Evolutionary conservation across 768 basidiomycete genomes (phyloP), one percentile per base, ranked within the genome.

Genomic region (Boletus rex-veris): DNA sequence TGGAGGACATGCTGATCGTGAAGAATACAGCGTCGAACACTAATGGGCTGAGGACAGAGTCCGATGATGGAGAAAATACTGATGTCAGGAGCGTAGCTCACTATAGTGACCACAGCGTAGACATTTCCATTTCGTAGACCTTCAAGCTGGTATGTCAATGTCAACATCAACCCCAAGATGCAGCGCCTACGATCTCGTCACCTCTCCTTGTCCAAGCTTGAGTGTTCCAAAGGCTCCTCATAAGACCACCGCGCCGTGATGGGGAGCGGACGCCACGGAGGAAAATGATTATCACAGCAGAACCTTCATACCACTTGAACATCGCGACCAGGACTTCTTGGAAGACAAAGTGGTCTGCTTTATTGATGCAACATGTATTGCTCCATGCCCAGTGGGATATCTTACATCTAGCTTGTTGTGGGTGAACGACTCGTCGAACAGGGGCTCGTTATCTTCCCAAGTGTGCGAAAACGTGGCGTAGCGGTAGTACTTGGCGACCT

Each of bases 261-360:
- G 47, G 47, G 9, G 46, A 48, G n/a, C 37, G 36, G 21, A 48
- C 24, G 24, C 46, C 46, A 48, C 46, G 46, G 14, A 48, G 46
- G 24, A 48, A 38, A n/a, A 48, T 21, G 16, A 48, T 26, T 12
- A 36, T 48, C 18, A 38, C 46, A 9, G 46, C 46, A 26, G 46
- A 26, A 26, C 46, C 36, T 21, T 47, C 36, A 15, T 48, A 48
- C 36, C 46, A 48, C 46, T 47, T 47, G 36, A 47, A 47, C 46
- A 47, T 47, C 7, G 36, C 35, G 24, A 46, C 46, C 16, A 48
- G 48, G 37, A 28, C 48, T 21, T 48, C 48, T 19, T 48, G 48
- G 28, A 39, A 28, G 4, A 48, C n/a, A n/a, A 48, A 39, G 48
- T 47, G 24, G 21, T 47, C 36, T 15, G 28, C 26, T 30, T 44